Base-by-base conservation (phyloP, 2,329 filamentous ascomycete species). In the Penicillium italicum region DNA sequence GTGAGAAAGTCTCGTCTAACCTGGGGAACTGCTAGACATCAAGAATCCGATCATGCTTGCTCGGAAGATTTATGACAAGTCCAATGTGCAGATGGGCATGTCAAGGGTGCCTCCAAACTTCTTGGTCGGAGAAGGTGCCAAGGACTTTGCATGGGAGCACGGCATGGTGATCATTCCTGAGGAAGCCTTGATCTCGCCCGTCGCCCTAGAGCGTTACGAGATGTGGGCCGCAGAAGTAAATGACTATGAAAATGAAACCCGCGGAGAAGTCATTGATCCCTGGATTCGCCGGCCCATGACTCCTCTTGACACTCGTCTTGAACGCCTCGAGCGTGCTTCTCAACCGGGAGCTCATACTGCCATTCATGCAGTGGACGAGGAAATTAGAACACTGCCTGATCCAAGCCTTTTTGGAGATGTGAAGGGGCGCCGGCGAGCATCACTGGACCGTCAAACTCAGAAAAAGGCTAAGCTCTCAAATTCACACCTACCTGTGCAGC, bases 41-140 rank as follows among this genome's bases (percentile, higher is more conserved):
- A 92, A 89, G 64, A 99, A 99, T 64, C 94, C 94, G 0, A 92
- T 99, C 36, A 89, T 86, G 8, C 80, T 97, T 7, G 94, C 94
- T 50, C 89, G 93, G 44, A 73, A 89, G 36, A 85, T 99, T 26
- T 85, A 96, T 22, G 88, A 96, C 54, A 82, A 84, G 55, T 90
- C 90, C 55, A 88, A 84, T 47, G 82, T 85, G 55, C 85, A 89
- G 1, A 76, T 97, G n/a, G 90, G 90, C 8, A 82, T 97, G 48
- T 85, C 89, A 52, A 86, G 94, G 53, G 91, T 99, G 4, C 92
- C 95, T 9, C 94, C 94, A 10, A 97, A 97, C 66, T 84, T 97
- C 24, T 82, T 99, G 1, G 89, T 96, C 11, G 90, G 91, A 33
- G 81, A 89, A 62, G 94, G 94, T 11, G 94, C 94, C 16, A 87